Percentiles rank a stretch among this genome's conserved stretches.
Conservation (phyloP, 2,329 filamentous ascomycete species). For the Ophiostoma himal-ulmi region DNA sequence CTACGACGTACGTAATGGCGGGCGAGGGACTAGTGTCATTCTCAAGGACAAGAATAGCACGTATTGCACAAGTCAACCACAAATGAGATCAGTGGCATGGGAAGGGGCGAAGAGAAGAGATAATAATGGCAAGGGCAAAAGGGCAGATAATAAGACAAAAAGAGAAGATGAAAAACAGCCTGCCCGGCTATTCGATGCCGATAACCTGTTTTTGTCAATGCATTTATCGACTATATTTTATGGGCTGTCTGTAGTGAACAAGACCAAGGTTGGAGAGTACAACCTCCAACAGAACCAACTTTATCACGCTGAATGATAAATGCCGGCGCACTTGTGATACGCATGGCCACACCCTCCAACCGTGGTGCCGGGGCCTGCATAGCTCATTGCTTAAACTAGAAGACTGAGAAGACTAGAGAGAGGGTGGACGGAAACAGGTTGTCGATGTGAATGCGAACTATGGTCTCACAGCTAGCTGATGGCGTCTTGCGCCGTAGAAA, state of each 20-base stretch:
- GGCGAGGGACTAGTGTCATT: neutral
- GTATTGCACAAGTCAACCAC: neutral
- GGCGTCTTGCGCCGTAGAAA: neutral
- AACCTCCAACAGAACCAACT: neutral
- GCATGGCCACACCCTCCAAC: slow-evolving; percentile 19
- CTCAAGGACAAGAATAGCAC: neutral
- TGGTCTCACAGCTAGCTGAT: neutral
- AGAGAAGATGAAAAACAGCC: neutral
- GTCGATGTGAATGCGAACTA: neutral
- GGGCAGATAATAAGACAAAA: neutral
- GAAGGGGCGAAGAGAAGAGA: neutral
- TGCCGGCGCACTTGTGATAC: neutral
- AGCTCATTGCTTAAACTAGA: neutral
- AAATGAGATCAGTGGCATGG: neutral
- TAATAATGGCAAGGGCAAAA: neutral
- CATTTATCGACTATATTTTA: neutral
- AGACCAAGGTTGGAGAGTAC: neutral
- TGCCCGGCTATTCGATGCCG: neutral
- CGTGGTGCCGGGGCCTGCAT: slow-evolving; percentile 6
- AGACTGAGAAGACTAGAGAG: neutral
- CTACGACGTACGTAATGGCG: slow-evolving; percentile 1
- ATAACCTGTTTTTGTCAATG: neutral
- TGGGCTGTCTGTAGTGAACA: neutral
- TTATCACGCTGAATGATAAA: neutral
- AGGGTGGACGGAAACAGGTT: slow-evolving; percentile 3